Evolutionary conservation across 305 asterid genomes (phyloP).

Genomic region (Nicotiana rustica): DNA sequence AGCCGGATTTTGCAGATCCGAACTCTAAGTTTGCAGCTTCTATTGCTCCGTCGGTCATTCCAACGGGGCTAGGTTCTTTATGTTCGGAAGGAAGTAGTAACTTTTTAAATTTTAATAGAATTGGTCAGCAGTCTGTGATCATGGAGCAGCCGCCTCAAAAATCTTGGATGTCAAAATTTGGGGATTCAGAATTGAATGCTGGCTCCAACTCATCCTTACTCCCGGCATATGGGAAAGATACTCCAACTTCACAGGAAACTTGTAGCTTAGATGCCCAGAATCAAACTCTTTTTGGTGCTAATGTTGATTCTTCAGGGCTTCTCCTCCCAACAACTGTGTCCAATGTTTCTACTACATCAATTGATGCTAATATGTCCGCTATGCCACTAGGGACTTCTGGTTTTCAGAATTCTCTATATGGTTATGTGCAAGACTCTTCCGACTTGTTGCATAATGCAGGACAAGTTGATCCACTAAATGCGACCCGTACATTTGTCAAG

Average conservation of each 20-base stretch:
- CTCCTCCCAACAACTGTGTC: conserved; percentile 80
- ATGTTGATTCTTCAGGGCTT: conserved; percentile 72
- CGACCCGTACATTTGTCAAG: conserved; percentile 72
- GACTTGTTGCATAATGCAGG: conserved; percentile 70
- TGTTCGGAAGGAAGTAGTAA: conserved; percentile 72
- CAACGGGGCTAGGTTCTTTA: conserved; percentile 69
- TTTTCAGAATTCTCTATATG: conserved; percentile 67
- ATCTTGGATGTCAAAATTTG: conserved; percentile 66
- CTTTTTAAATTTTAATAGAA: conserved; percentile 66
- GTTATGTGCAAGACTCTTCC: conserved; percentile 73
- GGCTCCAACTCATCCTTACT: conserved; percentile 55
- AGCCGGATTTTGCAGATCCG: conserved; percentile 60
- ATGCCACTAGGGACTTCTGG: conserved; percentile 70
- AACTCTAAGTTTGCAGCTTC: conserved; percentile 61
- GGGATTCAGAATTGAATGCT: conserved; percentile 52
- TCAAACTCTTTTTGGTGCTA: conserved; percentile 68
- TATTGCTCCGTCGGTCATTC: conserved; percentile 62
- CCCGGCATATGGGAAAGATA: conserved; percentile 68
- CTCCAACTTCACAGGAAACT: conserved; percentile 67
- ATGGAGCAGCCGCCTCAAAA: conserved; percentile 72
- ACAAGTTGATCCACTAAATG: conserved; percentile 66
- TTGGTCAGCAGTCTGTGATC: conserved; percentile 66
- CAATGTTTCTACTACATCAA: conserved; percentile 56
- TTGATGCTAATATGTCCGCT: conserved; percentile 66
- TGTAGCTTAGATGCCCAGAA: conserved; percentile 69